Evolutionary conservation across 176 grass and related monocot species (phyloP).

Genomic region (Metroxylon sagu): DNA sequence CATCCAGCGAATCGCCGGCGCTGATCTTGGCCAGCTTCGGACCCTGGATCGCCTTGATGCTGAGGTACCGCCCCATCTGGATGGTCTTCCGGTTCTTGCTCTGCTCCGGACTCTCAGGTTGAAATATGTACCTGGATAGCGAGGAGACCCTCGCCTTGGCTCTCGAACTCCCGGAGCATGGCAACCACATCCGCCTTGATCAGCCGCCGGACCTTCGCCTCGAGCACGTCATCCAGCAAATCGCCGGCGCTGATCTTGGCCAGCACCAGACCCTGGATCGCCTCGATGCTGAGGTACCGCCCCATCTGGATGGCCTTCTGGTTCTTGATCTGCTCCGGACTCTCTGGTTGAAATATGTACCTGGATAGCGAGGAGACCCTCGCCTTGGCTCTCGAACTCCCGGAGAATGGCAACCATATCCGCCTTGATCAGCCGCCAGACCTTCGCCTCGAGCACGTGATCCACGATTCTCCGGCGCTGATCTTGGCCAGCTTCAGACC

Average conservation of each 20-base stretch:
- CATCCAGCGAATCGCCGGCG: neutral
- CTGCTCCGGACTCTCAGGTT: conserved; percentile 61
- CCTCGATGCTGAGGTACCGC: conserved; percentile 85
- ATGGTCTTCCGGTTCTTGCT: conserved; percentile 84
- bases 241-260: conserved; percentile 6
- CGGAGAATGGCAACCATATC: conserved; percentile 81
- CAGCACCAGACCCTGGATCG: conserved; percentile 69
- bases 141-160: conserved; percentile 55
- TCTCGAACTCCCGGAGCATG: conserved; percentile 62
- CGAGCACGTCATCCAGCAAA: conserved; percentile 15
- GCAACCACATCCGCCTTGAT: conserved; percentile 82
- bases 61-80: conserved; percentile 82
- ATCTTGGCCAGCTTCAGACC: conserved; percentile 50
- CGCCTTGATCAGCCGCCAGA: conserved; percentile 63
- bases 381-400: conserved; percentile 58
- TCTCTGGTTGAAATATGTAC: conserved; percentile 40
- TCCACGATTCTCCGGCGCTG: conserved; percentile 2
- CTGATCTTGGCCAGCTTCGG: conserved; percentile 44
- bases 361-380: conserved; percentile 57
- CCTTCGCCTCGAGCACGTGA: conserved; percentile 37
- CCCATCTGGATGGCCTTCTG: conserved; percentile 67
- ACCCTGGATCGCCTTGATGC: conserved; percentile 63
- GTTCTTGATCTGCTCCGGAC: conserved; percentile 66
- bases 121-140: conserved; percentile 50
- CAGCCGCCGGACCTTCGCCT: conserved; percentile 58